Evolutionary conservation across 2,329 filamentous ascomycete species (phyloP), one percentile per base, ranked within the genome.

Genomic region (Xylariaceae sp.): DNA sequence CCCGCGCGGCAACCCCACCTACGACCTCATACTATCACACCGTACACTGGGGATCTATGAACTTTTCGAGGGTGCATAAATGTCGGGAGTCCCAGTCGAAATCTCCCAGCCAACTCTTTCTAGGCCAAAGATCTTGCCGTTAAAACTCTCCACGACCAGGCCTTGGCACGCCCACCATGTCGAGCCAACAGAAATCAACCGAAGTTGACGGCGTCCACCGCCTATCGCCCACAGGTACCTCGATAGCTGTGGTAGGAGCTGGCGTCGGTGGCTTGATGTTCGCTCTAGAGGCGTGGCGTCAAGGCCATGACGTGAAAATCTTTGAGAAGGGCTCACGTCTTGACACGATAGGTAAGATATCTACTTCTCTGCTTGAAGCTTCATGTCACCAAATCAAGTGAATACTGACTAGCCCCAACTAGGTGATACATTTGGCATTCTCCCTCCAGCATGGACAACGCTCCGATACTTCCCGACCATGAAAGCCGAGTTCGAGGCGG

Each of bases 261-360:
- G 52, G 52, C 2, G 19, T 45, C 5, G 51, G 36, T 4, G 53
- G 53, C 5, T 11, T 54, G 21, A 22, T 45, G 21, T 39, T 45
- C 10, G 53, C 53, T 3, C 37, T 55, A 7, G 49, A 55, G 33
- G 51, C 49, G 32, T 52, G 51, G 47, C 46, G 53, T 10, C 51
- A 54, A n/a, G 53, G 53, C 2, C 51, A 54, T 22, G 29, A 44
- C 12, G 49, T 55, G 20, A 37, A 35, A 17, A 33, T 55, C n/a
- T 40, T 54, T 7, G 52, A 54, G 34, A 37, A 40, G 38, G 33
- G 17, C n/a, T n/a, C 32, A 14, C 22, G 19, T 19, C 10, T 45
- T 11, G 25, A 38, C 16, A 47, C 46, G 6, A 7, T 34, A 25
- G 49, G 49, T 39, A 17, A 36, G 29, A 34, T 16, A 38, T 36